Evolutionary conservation across 108 stramenopile species (phyloP).

Genomic region (Chaetoceros muelleri): DNA sequence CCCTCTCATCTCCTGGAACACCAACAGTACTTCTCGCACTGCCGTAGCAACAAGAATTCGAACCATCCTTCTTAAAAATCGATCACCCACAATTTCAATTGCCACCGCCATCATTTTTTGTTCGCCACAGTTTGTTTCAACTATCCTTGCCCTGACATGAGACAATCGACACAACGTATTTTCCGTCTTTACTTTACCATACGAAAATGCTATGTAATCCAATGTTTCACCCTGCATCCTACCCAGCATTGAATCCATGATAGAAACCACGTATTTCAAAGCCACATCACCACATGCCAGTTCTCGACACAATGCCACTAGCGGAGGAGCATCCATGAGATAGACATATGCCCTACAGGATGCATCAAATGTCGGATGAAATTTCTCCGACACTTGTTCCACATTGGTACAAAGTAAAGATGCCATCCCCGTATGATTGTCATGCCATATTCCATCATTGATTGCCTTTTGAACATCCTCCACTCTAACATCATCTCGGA

Average conservation of each 20-base stretch:
- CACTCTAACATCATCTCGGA: constrained; percentile 3
- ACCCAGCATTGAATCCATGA: constrained; percentile 35
- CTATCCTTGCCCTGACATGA: constrained; percentile 41
- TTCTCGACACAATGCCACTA: neutral
- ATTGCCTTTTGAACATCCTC: constrained; percentile 1
- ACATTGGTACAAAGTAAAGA: constrained; percentile 17
- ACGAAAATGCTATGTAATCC: constrained; percentile 53
- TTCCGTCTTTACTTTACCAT: constrained; percentile 61
- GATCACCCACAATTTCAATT: constrained; percentile 58
- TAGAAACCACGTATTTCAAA: constrained; percentile 8
- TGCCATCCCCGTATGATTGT: neutral
- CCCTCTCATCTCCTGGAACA: neutral
- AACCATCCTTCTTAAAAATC: constrained; percentile 73
- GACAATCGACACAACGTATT: constrained; percentile 41
- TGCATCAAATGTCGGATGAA: constrained; percentile 72
- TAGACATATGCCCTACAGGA: constrained; percentile 57
- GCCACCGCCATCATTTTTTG: neutral
- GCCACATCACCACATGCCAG: neutral
- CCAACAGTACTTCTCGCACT: constrained; percentile 17
- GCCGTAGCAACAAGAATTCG: constrained; percentile 55
- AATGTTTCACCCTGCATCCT: constrained; percentile 31
- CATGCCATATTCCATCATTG: neutral
- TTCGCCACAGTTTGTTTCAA: constrained; percentile 5
- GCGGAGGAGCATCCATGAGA: constrained; percentile 32
- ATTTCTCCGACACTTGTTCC: constrained; percentile 18